These are phyloP conservation scores for Cordia subcordata DNA, from an alignment of 257 asterid species.

Conservation along the genomic window DNA sequence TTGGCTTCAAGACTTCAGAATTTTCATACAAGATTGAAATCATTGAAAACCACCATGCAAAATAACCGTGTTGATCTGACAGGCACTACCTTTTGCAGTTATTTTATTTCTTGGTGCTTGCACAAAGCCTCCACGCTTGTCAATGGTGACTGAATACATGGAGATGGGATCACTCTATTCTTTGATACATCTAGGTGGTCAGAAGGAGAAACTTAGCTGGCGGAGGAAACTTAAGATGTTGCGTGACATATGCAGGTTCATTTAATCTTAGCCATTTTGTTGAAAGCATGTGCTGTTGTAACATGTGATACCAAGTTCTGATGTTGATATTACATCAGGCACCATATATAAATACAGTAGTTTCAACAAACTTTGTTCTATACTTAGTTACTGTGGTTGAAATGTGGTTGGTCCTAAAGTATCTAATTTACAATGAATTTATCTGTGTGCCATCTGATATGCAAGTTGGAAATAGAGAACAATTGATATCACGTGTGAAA, in stretches of 20 bases:
- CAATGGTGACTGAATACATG: slow-evolving; percentile 95
- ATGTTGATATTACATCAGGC: no score
- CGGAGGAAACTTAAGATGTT: slow-evolving; percentile 88
- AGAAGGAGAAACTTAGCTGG: slow-evolving; percentile 86
- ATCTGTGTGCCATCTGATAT: not conserved
- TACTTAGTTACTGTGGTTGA: not conserved
- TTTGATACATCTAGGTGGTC: slow-evolving; percentile 88
- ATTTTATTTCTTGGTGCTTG: slow-evolving; percentile 97
- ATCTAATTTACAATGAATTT: not conserved
- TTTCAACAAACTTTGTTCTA: not conserved
- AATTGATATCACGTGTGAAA: no score
- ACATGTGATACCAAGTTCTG: no score
- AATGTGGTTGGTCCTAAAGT: not conserved
- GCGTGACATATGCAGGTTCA: slow-evolving; percentile 98
- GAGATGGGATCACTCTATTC: slow-evolving; percentile 93
- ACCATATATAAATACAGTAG: not conserved
- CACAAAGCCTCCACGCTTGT: slow-evolving; percentile 86
- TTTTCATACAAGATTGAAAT: not conserved
- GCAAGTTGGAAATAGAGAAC: not conserved
- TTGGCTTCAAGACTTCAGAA: not conserved
- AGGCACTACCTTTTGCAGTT: slow-evolving; percentile 40
- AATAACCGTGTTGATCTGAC: not conserved
- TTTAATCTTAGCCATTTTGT: slow-evolving; percentile 1
- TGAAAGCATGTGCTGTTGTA: no score
- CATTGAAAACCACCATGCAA: not conserved